A percentile compares a stretch with the other conserved stretches of the same genome.
Evolutionary conservation across 768 basidiomycete genomes (phyloP).

Genomic region (Calvatia gigantea): DNA sequence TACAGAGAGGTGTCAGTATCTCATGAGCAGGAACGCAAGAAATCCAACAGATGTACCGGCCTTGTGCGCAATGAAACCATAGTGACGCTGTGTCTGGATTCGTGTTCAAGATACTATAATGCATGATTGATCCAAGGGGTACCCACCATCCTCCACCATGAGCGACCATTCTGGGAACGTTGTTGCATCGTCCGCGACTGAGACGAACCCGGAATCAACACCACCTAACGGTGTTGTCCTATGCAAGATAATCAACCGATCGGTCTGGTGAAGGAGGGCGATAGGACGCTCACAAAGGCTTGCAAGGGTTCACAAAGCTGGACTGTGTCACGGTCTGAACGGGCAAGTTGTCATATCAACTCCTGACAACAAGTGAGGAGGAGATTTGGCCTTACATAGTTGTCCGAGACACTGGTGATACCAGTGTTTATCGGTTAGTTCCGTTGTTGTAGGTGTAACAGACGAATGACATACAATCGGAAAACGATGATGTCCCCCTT

Average conservation of each 20-base stretch:
- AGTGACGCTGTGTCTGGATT: slow-evolving; percentile 29
- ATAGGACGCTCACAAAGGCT: slow-evolving; percentile 20
- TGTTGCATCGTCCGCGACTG: slow-evolving; percentile 34
- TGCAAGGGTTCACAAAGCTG: slow-evolving; percentile 34
- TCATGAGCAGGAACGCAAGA: background rate
- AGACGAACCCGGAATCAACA: slow-evolving; percentile 44
- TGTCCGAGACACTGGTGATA: slow-evolving; percentile 30
- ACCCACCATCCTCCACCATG: slow-evolving; percentile 27
- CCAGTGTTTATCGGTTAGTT: background rate
- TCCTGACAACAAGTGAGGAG: background rate
- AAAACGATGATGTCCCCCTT: slow-evolving; percentile 42
- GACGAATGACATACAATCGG: slow-evolving; percentile 33
- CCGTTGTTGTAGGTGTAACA: background rate
- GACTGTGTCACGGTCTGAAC: slow-evolving; percentile 37
- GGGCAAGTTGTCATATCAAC: background rate
- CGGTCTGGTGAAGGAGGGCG: background rate
- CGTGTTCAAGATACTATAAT: background rate
- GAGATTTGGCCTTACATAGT: slow-evolving; percentile 27
- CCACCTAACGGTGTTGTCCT: slow-evolving; percentile 20
- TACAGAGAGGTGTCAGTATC: background rate
- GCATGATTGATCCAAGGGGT: too few species aligned
- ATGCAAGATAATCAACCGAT: background rate
- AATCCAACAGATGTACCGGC: slow-evolving; percentile 19
- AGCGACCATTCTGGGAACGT: slow-evolving; percentile 32
- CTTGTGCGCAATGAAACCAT: slow-evolving; percentile 53